Evolutionary conservation across 768 basidiomycete genomes (phyloP).

Genomic region (Agaricus sinodeliciosus): DNA sequence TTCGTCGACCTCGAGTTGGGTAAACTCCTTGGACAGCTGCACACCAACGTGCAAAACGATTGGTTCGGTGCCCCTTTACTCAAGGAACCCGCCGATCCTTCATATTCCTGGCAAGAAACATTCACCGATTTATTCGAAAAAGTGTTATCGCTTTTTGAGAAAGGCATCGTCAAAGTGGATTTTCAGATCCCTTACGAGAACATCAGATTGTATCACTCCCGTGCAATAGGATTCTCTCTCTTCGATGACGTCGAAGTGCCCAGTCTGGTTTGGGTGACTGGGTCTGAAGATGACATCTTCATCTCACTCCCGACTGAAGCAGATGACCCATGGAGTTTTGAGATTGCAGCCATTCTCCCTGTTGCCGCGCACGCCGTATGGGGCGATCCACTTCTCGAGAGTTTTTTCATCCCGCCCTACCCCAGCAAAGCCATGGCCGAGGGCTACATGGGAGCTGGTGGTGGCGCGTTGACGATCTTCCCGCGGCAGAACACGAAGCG

Average conservation of each 20-base stretch:
- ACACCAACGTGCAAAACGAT: conserved; percentile 63
- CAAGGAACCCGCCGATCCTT: conserved; percentile 24
- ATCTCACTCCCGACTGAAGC: conserved; percentile 25
- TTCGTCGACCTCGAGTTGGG: conserved; percentile 59
- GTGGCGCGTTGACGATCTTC: conserved; percentile 45
- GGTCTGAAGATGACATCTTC: conserved; percentile 51
- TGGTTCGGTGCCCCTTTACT: conserved; percentile 56
- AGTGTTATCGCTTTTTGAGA: conserved; percentile 39
- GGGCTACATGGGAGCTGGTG: conserved; percentile 51
- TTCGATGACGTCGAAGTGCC: conserved; percentile 77
- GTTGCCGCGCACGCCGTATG: conserved; percentile 53
- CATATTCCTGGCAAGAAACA: conserved; percentile 72
- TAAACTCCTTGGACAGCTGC: conserved; percentile 53
- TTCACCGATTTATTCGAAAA: conserved; percentile 56
- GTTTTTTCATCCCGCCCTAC: conserved; percentile 43
- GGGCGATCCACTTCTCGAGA: conserved; percentile 73
- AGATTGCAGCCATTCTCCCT: conserved; percentile 42
- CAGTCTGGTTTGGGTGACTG: conserved; percentile 58
- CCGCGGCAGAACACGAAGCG: conserved; percentile 69
- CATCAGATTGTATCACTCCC: conserved; percentile 47
- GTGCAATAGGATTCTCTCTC: conserved; percentile 68
- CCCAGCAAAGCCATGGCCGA: conserved; percentile 39
- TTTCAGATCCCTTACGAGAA: conserved; percentile 31
- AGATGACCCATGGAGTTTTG: conserved; percentile 3
- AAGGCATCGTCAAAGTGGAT: conserved; percentile 13